Evolutionary conservation across 352 stramenopile species (phyloP), one percentile per base, ranked within the genome.

Genomic region (Elongisporangium undulatum): DNA sequence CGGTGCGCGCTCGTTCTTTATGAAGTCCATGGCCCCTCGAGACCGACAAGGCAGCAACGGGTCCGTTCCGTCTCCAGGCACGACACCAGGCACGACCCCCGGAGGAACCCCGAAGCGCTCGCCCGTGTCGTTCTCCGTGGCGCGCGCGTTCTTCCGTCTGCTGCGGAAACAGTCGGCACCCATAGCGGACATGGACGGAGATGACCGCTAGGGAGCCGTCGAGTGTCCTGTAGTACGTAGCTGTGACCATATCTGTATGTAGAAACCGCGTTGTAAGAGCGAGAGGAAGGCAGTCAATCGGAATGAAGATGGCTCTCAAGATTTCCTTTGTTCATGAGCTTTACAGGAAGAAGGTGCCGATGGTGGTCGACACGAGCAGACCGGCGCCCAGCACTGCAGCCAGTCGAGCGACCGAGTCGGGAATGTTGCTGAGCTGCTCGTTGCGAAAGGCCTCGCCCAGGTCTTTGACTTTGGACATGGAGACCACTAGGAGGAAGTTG

Each of bases 381-480:
- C 76, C 80, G 2, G 62, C 55, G 15, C 75, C 75, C 20, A 91
- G 56, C 39, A 74, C 55, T 7, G 66, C 66, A 12, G 58, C 77
- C 19, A 94, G 68, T 54, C 51, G 62, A 8, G 78, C 76, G 45
- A 92, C 61, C n/a, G 72, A 67, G 21, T 82, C 73, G 0, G 84
- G 78, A 45, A 94, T 64, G 8, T 79, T 64, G 20, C 81, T 63
- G 26, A 94, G 69, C 59, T 74, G 63, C 55, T 91, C 85, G 22
- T 91, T 63, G 55, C 82, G 69, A 52, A 94, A 92, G 10, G 76
- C 75, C 50, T 94, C 85, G 54, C 66, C 77, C 17, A 92, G 75
- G 56, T 86, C 79, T 39, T 89, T 87, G 12, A 92, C 64, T 41
- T 75, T 76, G 20, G 62, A 24, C 23, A 94, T 79, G 1, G 74